Base-by-base conservation (phyloP, 441 rosid genomes). In the Populus hybrid region DNA sequence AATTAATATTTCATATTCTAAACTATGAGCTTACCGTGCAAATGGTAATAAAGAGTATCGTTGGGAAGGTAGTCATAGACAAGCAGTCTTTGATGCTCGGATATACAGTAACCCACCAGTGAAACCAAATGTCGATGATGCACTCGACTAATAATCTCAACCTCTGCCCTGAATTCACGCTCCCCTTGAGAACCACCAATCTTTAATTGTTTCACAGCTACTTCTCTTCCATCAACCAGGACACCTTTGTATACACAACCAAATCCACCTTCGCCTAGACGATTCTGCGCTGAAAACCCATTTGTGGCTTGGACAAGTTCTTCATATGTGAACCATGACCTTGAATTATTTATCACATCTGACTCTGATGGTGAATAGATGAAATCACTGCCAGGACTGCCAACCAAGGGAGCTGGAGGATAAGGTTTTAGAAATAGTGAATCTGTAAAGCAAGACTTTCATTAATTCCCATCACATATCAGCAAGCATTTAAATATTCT, bases 121-220 rank as follows among this genome's bases (percentile, higher is more conserved):
- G 98, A 91, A 84, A 95, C 99, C 90, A 95, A 87, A 90, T 93
- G 92, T 36, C 98, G 95, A 79, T 95, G 99, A 85, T 95, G 99
- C 64, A 95, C 90, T 11, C 98, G 86, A 82, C 95, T 87, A 72
- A 95, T 93, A 76, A 90, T 93, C 78, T 95, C 98, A 73, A 95
- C 98, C 85, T 95, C 99, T 2, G 97, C 99, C 81, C 84, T 88
- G 78, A 95, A 95, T 81, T 93, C 99, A 7, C 97, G 90, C 82
- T 93, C 99, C 70, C 98, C 99, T 69, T 93, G 99, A 40, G 91
- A 87, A 61, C 97, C 92, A 66, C 98, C 95, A 24, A 90, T 88
- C 82, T 92, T 95, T 65, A 93, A 84, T 86, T 95, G 97, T 84
- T 93, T 95, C 38, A 95, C 99, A 64, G 99, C 99, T 66, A 93